Percentiles rank a stretch among this genome's conserved stretches.
Evolutionary conservation across 768 basidiomycete genomes (phyloP).

Genomic region (Hericium alpestre): DNA sequence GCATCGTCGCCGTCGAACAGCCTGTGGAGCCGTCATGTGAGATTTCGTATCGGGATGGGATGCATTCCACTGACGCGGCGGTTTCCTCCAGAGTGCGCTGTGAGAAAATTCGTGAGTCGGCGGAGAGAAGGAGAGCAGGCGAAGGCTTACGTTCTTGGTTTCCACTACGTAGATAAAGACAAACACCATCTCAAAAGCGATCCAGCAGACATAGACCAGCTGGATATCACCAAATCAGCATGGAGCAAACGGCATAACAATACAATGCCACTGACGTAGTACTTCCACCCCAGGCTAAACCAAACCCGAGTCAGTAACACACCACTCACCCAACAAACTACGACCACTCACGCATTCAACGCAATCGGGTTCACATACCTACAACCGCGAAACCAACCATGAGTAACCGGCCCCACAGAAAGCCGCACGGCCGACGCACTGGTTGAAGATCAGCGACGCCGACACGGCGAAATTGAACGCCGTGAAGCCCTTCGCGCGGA

Average conservation of each 20-base stretch:
- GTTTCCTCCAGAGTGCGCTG: conserved; percentile 21
- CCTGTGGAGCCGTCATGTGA: background rate
- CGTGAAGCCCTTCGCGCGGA: conserved; percentile 31
- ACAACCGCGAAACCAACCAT: background rate
- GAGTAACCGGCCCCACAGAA: background rate
- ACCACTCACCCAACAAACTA: too few species aligned
- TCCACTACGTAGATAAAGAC: conserved; percentile 18
- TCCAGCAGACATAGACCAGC: conserved; percentile 16
- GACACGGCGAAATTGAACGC: conserved; percentile 29
- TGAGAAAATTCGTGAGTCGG: background rate
- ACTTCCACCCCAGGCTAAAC: conserved; percentile 20
- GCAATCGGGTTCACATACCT: conserved; percentile 26
- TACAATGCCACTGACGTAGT: conserved; percentile 12
- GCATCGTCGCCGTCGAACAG: background rate
- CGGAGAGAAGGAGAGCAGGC: background rate
- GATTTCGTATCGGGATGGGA: background rate
- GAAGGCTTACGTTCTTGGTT: conserved; percentile 8
- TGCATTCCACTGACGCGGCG: conserved; percentile 1
- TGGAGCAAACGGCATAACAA: background rate
- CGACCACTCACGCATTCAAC: conserved; percentile 7
- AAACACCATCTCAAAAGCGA: conserved; percentile 18
- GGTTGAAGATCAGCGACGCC: conserved; percentile 30
- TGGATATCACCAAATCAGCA: background rate
- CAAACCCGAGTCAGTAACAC: background rate
- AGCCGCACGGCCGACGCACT: conserved; percentile 9